These are phyloP conservation scores for Epichloe brachyelytri DNA, from an alignment of 2,329 filamentous ascomycete species.

Conservation along the genomic window DNA sequence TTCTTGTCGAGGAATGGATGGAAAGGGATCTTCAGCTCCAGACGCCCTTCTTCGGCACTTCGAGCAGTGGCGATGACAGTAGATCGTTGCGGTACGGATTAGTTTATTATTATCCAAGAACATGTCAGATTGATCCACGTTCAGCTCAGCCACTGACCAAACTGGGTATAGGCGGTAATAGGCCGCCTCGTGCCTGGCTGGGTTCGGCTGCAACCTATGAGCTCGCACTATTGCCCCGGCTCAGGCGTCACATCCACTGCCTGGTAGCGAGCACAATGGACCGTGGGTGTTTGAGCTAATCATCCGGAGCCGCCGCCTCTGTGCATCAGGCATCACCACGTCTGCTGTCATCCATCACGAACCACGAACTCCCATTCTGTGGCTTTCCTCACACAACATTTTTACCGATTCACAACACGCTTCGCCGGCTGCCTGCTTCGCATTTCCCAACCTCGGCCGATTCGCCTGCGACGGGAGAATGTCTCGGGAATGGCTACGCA, in stretches of 20 bases:
- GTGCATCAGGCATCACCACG: not conserved
- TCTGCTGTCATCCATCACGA: not conserved
- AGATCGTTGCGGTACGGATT: not conserved
- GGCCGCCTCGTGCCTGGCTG: slow-evolving; percentile 1
- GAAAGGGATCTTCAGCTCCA: not conserved
- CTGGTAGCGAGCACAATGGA: not conserved
- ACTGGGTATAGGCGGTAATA: not conserved
- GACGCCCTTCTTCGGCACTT: not conserved
- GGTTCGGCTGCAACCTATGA: not conserved
- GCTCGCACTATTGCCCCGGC: not conserved
- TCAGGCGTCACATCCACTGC: not conserved
- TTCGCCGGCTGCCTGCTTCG: not conserved
- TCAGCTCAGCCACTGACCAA: not conserved
- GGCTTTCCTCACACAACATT: not conserved
- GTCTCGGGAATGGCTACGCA: slow-evolving; percentile 68
- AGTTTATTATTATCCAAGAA: too few species aligned
- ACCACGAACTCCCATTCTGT: not conserved
- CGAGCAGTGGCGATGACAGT: not conserved
- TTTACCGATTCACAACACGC: not conserved
- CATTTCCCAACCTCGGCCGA: slow-evolving; percentile 1
- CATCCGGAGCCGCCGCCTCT: not conserved
- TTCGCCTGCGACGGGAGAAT: slow-evolving; percentile 26
- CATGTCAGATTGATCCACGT: too few species aligned
- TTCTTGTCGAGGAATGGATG: not conserved
- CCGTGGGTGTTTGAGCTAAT: not conserved